Conservation (phyloP, 345 rosid genomes). For the Gossypium raimondii region DNA sequence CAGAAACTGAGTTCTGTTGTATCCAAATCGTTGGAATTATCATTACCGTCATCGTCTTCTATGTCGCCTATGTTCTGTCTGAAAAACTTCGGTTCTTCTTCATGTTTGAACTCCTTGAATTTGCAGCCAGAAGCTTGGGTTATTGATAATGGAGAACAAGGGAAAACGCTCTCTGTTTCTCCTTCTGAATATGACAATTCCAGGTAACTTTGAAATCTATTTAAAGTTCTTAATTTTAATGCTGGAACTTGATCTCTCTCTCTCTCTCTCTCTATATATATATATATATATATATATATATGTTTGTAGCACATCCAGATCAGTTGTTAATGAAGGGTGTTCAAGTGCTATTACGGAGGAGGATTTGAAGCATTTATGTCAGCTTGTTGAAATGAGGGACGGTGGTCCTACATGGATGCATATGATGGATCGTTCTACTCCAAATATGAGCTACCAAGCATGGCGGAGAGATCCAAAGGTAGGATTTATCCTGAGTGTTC, state of each 20-base stretch:
- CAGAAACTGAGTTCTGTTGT: constrained; percentile 25
- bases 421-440: constrained; percentile 67
- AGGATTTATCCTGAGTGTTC: constrained; percentile 7
- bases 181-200: constrained; percentile 27
- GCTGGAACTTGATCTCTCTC: not conserved
- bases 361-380: constrained; percentile 57
- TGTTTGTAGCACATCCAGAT: constrained; percentile 23
- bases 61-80: constrained; percentile 27
- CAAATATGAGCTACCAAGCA: constrained; percentile 66
- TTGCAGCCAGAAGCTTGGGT: constrained; percentile 25
- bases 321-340: constrained; percentile 30
- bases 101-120: constrained; percentile 37
- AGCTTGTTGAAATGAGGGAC: constrained; percentile 64
- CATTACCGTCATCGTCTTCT: constrained; percentile 28
- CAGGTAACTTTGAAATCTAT: constrained; percentile 23
- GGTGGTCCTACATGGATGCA: constrained; percentile 69
- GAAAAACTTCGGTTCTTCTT: constrained; percentile 39
- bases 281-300: not conserved
- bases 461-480: constrained; percentile 76
- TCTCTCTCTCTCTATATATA: not conserved
- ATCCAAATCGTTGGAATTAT: constrained; percentile 37
- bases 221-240: not conserved
- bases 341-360: constrained; percentile 48
- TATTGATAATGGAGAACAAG: constrained; percentile 15
- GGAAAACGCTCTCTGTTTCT: constrained; percentile 23